Base-by-base conservation (phyloP, 441 rosid genomes). In the Arabidopsis lyrata region DNA sequence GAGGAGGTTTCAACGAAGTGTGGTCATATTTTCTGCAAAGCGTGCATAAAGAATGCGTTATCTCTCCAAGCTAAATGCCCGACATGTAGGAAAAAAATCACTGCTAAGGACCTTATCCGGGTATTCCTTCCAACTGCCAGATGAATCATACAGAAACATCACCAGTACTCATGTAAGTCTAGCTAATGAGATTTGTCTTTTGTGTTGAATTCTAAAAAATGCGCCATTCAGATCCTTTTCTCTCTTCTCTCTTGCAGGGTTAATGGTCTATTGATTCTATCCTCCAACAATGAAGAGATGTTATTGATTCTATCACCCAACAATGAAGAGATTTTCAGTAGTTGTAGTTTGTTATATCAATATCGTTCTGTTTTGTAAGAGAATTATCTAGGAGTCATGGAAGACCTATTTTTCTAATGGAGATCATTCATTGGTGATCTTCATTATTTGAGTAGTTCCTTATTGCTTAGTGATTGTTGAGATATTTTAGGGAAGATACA, bases 21-120 rank as follows among this genome's bases (percentile, higher is more conserved):
- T 66, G 99, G 99, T 63, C 99, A 95, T 63, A 95, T 95, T 45
- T 95, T 92, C 84, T 95, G 99, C 74, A 87, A 84, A 80, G 36
- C 11, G n/a, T 95, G 99, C 83, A 87, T 95, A 24, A 84, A 44
- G 83, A 68, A 73, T 55, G 97, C 94, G 8, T 77, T 91, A 47
- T 65, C 82, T 68, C 27, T 41, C 3, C 91, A 90, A 82, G 79
- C 76, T 54, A 91, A 86, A 78, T 95, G 99, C 75, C 99, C 98
- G 7, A 85, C 98, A 0, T 95, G 99, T 80, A 80, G 99, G 83
- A 90, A 93, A 80, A 83, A 63, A 34, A 83, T 91, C 8, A 73
- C 80, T 8, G 59, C 27, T 34, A 91, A 80, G 74, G 94, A 84
- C 31, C 90, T 95, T 57, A 88, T 91, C 42, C 83, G 99, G 78